Evolutionary conservation across 805 yeast species (phyloP).

Genomic region (Candida pseudofarinosa): DNA sequence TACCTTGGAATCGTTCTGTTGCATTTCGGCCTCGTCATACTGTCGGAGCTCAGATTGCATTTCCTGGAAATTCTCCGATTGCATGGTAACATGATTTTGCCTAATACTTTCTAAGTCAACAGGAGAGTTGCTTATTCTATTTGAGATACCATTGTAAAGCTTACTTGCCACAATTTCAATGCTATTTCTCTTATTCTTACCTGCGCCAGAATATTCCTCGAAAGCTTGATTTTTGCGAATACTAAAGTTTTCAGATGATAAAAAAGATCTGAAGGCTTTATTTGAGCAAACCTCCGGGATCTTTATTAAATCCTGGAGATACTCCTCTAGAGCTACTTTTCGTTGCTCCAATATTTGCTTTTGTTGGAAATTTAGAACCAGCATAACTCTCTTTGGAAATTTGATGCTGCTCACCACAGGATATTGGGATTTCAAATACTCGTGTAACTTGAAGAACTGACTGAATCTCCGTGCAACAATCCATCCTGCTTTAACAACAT

Average conservation of each 20-base stretch:
- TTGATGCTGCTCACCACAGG: conserved; percentile 46
- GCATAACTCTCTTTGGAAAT: conserved; percentile 58
- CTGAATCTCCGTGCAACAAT: conserved; percentile 84
- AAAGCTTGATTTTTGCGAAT: conserved; percentile 26
- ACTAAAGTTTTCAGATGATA: conserved; percentile 65
- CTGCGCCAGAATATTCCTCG: conserved; percentile 14
- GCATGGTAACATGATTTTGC: neutral
- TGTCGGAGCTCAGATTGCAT: conserved; percentile 53
- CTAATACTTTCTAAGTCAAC: neutral
- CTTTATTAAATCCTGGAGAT: conserved; percentile 52
- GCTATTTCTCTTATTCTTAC: conserved; percentile 11
- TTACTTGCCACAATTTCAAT: conserved; percentile 31
- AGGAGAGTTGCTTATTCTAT: conserved; percentile 2
- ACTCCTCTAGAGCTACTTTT: conserved; percentile 55
- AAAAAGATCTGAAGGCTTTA: conserved; percentile 66
- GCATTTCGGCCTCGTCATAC: conserved; percentile 36
- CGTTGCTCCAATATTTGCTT: conserved; percentile 61
- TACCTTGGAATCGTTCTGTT: conserved; percentile 10
- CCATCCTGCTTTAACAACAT: conserved; percentile 68
- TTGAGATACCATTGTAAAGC: conserved; percentile 28
- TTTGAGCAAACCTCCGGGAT: conserved; percentile 72
- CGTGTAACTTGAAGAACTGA: conserved; percentile 73
- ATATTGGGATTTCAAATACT: conserved; percentile 52
- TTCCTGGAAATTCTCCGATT: conserved; percentile 27
- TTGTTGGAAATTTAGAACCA: conserved; percentile 68